Base-by-base conservation (phyloP, 2,329 filamentous ascomycete genomes). In the Microcyclosporella mali region DNA sequence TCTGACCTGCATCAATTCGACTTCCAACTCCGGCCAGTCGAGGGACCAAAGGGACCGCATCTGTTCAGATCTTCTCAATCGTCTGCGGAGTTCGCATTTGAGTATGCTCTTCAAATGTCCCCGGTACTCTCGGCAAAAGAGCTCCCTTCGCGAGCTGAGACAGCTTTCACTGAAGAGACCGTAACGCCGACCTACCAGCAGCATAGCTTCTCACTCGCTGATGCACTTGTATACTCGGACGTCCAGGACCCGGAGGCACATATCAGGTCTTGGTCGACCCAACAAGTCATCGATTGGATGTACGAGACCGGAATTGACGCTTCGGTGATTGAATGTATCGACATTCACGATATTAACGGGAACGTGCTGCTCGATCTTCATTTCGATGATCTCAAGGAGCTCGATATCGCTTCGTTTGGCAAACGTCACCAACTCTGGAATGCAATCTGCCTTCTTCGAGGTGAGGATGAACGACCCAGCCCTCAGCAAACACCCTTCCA, bases 301-400 rank as follows among this genome's bases (percentile, higher is more conserved):
- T 78, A 82, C 58, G 79, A 87, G 62, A 79, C 82, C 33, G 88
- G 86, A 55, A 81, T 94, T 61, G 89, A 95, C 62, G 70, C 79
- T 39, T 70, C 75, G 6, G 75, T 90, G 38, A 82, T 92, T 9
- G 82, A 94, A 58, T 86, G 84, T 55, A 95, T 98, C 58, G 76
- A 89, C 49, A 78, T 84, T 57, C 94, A 98, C 64, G 90, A 98
- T 61, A 95, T 98, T 63, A 88, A 84, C 18, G 90, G 90, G 11
- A 75, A 81, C 3, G 86, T 97, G 43, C 71, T 97, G 15, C 81
- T 94, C 40, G 88, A 90, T n/a, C 71, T 98, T 33, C 88, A 94
- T 60, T 89, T 90, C 55, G 88, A 94, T 51, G 89, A 92, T 56
- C 70, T 92, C 43, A 84, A 84, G 63, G 86, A 92, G 65, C 74